A percentile compares a stretch with the other conserved stretches of the same genome.
Evolutionary conservation across 768 basidiomycete genomes (phyloP).

Genomic region (Polyporus arcularius): DNA sequence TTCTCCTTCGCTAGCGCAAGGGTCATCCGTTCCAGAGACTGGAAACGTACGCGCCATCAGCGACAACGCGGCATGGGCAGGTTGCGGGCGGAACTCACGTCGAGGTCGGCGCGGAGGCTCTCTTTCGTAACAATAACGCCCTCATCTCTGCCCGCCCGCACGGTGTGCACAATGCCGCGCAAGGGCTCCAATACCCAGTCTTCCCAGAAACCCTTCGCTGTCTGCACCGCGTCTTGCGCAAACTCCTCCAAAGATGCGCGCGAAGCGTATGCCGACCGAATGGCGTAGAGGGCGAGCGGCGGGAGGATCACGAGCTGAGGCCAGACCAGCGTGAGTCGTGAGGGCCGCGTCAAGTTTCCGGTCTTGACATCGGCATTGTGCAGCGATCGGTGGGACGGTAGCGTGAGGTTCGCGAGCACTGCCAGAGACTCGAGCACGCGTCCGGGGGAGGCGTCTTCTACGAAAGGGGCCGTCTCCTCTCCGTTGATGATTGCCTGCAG

Average conservation of each 20-base stretch:
- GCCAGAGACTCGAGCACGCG: slow-evolving; percentile 19
- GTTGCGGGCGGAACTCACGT: slow-evolving; percentile 48
- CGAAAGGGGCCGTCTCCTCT: not conserved
- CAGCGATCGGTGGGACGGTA: slow-evolving; percentile 15
- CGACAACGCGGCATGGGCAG: not conserved
- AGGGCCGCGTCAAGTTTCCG: slow-evolving; percentile 61
- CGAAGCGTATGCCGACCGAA: slow-evolving; percentile 56
- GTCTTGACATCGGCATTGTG: slow-evolving; percentile 27
- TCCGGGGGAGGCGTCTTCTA: not conserved
- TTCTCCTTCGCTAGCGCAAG: slow-evolving; percentile 82
- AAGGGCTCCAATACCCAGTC: slow-evolving; percentile 89
- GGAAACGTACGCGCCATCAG: not conserved
- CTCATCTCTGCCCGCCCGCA: slow-evolving; percentile 77
- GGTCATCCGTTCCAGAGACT: slow-evolving; percentile 95
- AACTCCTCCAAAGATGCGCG: slow-evolving; percentile 58
- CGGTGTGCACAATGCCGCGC: slow-evolving; percentile 78
- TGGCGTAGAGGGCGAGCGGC: slow-evolving; percentile 56
- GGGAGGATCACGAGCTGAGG: slow-evolving; percentile 80
- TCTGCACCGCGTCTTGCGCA: slow-evolving; percentile 62
- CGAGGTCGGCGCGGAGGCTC: slow-evolving; percentile 82
- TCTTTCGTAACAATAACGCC: slow-evolving; percentile 77
- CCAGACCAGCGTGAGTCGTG: slow-evolving; percentile 72
- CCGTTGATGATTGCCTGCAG: slow-evolving; percentile 12
- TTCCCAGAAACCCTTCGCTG: slow-evolving; percentile 68
- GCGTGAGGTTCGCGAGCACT: slow-evolving; percentile 16